Percentiles rank a stretch among this genome's conserved stretches.
Evolutionary conservation across 2,329 filamentous ascomycete species (phyloP).

Genomic region (Aspergillus awamori): DNA sequence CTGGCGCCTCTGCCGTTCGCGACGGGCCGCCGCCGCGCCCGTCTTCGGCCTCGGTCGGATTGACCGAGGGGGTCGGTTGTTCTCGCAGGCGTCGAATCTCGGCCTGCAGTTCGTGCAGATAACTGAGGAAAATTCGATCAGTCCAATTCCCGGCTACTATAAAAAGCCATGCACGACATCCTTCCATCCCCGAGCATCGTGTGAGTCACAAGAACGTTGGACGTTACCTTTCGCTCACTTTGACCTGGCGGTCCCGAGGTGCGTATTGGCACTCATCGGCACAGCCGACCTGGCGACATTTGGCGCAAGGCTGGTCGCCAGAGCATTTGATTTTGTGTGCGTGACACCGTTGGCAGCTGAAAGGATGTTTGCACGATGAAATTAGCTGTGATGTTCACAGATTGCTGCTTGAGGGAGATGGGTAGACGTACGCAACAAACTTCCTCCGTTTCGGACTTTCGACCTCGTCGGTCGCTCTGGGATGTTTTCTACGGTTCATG

Average conservation of each 20-base stretch:
- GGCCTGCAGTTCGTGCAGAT: conserved; percentile 38
- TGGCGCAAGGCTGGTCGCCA: conserved; percentile 47
- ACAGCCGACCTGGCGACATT: conserved; percentile 43
- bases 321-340: conserved; percentile 53
- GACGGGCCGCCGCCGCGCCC: conserved; percentile 18
- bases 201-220: neutral
- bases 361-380: neutral
- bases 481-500: conserved; percentile 21
- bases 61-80: conserved; percentile 32
- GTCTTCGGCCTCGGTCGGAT: conserved; percentile 26
- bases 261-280: conserved; percentile 46
- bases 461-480: conserved; percentile 15
- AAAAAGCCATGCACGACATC: neutral
- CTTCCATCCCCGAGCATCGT: neutral
- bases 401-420: neutral
- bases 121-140: conserved; percentile 22
- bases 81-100: conserved; percentile 38
- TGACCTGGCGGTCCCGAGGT: conserved; percentile 47
- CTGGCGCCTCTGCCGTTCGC: conserved; percentile 26
- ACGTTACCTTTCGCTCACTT: conserved; percentile 40
- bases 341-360: conserved; percentile 49
- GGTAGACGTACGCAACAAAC: conserved; percentile 34
- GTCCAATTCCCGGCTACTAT: neutral
- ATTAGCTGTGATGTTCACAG: neutral
- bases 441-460: conserved; percentile 29